phyloP scores from a whole-genome alignment of 345 rosid species.

The Arabis hirsuta region DNA sequence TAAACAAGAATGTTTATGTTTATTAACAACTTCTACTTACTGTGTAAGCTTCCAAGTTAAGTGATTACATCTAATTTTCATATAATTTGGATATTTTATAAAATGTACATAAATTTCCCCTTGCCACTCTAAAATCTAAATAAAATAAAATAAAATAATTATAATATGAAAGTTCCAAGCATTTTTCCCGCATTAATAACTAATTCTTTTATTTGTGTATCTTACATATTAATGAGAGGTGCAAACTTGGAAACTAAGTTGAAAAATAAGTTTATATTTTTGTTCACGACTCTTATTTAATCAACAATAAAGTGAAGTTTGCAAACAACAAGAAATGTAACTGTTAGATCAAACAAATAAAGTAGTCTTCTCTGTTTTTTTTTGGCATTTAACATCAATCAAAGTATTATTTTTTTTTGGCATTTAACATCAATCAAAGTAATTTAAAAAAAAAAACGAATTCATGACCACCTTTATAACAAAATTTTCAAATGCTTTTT shows the following conservation, averaged over 20 bases:
- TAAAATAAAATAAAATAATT: background rate
- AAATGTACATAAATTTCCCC: background rate
- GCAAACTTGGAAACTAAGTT: background rate
- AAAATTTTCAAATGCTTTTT: background rate
- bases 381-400: too few species aligned
- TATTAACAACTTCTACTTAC: background rate
- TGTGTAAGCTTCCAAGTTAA: background rate
- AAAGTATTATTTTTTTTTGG: too few species aligned
- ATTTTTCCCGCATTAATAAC: background rate
- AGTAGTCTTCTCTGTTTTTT: background rate
- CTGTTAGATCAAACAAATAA: slow-evolving; percentile 1
- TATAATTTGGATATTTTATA: background rate
- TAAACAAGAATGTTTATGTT: background rate
- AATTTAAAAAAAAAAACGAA: too few species aligned
- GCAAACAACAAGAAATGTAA: background rate
- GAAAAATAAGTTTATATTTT: slow-evolving; percentile 1
- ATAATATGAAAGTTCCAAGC: background rate
- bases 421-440: too few species aligned
- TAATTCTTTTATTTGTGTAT: too few species aligned
- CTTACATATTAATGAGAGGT: background rate
- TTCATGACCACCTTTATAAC: too few species aligned
- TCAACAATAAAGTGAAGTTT: background rate
- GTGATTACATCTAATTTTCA: slow-evolving; percentile 1
- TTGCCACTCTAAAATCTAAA: slow-evolving; percentile 4
- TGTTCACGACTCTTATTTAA: background rate